A percentile compares a stretch with the other conserved stretches of the same genome.
Conservation (phyloP, 352 stramenopile species). For the Phytophthora litchii region DNA sequence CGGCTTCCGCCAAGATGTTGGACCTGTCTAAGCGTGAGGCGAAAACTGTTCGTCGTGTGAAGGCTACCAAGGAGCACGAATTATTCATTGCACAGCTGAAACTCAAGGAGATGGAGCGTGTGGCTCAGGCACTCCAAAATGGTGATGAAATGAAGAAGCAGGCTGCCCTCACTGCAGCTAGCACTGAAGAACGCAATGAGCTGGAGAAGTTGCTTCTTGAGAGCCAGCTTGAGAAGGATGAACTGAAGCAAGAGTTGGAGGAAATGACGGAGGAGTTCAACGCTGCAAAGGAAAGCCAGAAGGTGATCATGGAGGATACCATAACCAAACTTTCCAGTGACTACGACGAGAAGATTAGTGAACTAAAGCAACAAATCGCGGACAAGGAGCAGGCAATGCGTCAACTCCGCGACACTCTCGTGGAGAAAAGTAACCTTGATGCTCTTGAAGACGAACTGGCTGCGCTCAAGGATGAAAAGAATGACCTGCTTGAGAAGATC, state of each 20-base stretch:
- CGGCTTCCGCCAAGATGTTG: constrained; percentile 44
- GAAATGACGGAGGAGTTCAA: constrained; percentile 48
- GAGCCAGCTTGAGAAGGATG: constrained; percentile 58
- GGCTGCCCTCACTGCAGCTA: constrained; percentile 34
- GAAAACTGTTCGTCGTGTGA: constrained; percentile 50
- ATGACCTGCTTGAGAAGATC: constrained; percentile 49
- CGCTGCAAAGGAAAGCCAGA: constrained; percentile 44
- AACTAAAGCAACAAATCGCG: constrained; percentile 46
- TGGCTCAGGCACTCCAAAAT: constrained; percentile 33
- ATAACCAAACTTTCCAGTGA: constrained; percentile 52
- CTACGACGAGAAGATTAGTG: constrained; percentile 53
- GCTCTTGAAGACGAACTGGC: constrained; percentile 50
- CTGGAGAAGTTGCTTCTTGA: constrained; percentile 59
- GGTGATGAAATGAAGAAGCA: constrained; percentile 44
- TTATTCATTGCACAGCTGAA: constrained; percentile 63
- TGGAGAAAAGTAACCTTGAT: constrained; percentile 55
- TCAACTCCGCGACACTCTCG: constrained; percentile 46
- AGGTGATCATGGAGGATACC: constrained; percentile 42
- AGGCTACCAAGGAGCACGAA: constrained; percentile 71
- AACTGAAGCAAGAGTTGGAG: constrained; percentile 57
- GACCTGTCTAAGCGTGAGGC: constrained; percentile 60
- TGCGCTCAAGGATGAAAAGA: constrained; percentile 55
- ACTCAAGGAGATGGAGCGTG: constrained; percentile 67
- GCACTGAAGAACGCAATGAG: constrained; percentile 44
- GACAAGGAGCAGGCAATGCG: constrained; percentile 56